Evolutionary conservation across 371 early-diverging fungal genomes (phyloP).

Genomic region (Syncephalis plumigaleata): DNA sequence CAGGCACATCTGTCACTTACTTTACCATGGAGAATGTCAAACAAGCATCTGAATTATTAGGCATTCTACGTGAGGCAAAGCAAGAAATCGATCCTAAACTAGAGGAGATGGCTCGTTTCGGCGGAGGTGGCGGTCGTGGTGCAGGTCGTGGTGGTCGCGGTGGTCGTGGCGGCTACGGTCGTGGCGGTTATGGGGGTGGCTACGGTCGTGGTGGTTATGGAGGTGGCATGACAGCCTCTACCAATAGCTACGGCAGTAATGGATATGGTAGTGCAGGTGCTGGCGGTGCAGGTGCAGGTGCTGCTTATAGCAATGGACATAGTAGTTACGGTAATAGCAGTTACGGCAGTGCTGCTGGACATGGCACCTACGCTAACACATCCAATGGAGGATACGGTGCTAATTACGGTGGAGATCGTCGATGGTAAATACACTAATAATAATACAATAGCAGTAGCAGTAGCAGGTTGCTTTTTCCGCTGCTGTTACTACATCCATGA

Average conservation of each 20-base stretch:
- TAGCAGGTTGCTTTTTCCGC: too few relatives aligned
- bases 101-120: constrained; percentile 41
- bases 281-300: too few relatives aligned
- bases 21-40: constrained; percentile 87
- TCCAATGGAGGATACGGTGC: constrained; percentile 9
- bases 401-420: constrained; percentile 10
- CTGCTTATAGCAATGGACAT: too few relatives aligned
- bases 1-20: constrained; percentile 94
- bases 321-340: too few relatives aligned
- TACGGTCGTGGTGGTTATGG: constrained; percentile 11
- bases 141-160: constrained; percentile 30
- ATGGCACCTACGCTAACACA: too few relatives aligned
- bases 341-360: too few relatives aligned
- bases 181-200: constrained; percentile 9
- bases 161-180: constrained; percentile 16
- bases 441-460: too few relatives aligned
- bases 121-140: constrained; percentile 23
- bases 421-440: constrained; percentile 1
- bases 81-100: constrained; percentile 84
- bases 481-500: too few relatives aligned
- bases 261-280: too few relatives aligned
- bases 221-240: constrained; percentile 7
- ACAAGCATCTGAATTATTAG: constrained; percentile 76
- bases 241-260: background rate
- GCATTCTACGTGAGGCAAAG: constrained; percentile 85